A percentile compares a stretch with the other conserved stretches of the same genome.
Conservation (phyloP, 768 basidiomycete genomes). For the Suillus decipiens region DNA sequence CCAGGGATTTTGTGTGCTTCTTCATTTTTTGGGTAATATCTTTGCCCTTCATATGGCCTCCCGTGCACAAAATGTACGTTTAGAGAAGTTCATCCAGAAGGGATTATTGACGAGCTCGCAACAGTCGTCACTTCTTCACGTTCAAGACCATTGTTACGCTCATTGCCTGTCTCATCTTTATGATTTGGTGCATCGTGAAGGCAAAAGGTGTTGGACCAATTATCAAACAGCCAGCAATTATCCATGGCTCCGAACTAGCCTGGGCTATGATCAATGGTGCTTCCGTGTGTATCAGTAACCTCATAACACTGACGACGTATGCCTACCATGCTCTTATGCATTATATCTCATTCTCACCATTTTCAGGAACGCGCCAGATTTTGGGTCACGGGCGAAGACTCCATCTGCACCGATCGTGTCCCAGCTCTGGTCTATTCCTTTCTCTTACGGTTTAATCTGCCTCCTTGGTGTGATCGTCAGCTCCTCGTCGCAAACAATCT, state of each 20-base stretch:
- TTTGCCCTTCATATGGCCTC: conserved; percentile 75
- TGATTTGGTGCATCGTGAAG: conserved; percentile 73
- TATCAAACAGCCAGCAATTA: conserved; percentile 53
- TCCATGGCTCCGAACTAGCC: conserved; percentile 61
- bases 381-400: conserved; percentile 54
- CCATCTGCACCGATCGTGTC: conserved; percentile 57
- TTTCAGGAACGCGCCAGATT: conserved; percentile 62
- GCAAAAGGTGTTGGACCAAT: conserved; percentile 76
- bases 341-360: not conserved
- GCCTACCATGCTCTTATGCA: conserved; percentile 18
- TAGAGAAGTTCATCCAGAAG: conserved; percentile 1
- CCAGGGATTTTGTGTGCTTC: conserved; percentile 72
- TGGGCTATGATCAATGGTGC: conserved; percentile 71
- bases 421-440: conserved; percentile 65
- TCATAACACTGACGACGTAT: conserved; percentile 67
- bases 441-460: conserved; percentile 68
- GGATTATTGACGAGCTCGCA: conserved; percentile 9
- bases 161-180: conserved; percentile 62
- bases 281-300: conserved; percentile 74
- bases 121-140: conserved; percentile 70
- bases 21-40: conserved; percentile 80
- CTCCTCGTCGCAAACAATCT: conserved; percentile 68
- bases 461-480: conserved; percentile 79
- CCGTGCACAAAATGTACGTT: conserved; percentile 69
- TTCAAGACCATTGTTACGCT: conserved; percentile 69